A percentile compares a stretch with the other conserved stretches of the same genome.
Evolutionary conservation across 768 basidiomycete genomes (phyloP).

Genomic region (Mycena rebaudengoi): DNA sequence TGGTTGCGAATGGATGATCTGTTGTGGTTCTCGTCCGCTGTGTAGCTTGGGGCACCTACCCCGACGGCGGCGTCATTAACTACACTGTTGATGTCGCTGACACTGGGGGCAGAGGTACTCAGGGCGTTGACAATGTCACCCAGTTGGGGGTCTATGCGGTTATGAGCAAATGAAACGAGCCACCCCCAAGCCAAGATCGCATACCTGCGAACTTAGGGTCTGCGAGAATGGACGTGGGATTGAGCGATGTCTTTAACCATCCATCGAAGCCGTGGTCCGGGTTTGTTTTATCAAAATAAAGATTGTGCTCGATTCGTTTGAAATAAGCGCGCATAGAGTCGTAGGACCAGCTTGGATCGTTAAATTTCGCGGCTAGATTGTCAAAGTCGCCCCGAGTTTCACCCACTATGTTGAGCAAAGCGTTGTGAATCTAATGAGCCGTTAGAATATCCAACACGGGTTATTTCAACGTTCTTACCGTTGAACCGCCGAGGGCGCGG

Average conservation of each 20-base stretch:
- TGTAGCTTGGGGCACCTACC: conserved; percentile 28
- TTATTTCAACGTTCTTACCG: conserved; percentile 21
- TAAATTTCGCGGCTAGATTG: conserved; percentile 24
- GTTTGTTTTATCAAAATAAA: conserved; percentile 24
- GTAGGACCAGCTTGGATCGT: conserved; percentile 38
- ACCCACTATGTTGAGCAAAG: neutral
- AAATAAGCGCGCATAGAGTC: conserved; percentile 41
- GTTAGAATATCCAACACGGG: no score
- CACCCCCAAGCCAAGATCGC: neutral
- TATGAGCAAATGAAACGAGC: neutral
- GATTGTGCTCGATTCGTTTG: conserved; percentile 35
- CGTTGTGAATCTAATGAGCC: conserved; percentile 3
- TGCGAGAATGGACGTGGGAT: conserved; percentile 27
- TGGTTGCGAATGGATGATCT: conserved; percentile 40
- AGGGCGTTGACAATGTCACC: conserved; percentile 26
- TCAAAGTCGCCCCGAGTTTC: neutral
- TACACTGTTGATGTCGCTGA: conserved; percentile 31
- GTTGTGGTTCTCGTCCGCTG: conserved; percentile 33
- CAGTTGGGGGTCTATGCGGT: conserved; percentile 31
- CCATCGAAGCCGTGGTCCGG: conserved; percentile 40
- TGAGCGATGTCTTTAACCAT: conserved; percentile 38
- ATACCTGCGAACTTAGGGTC: conserved; percentile 36
- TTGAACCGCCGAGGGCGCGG: conserved; percentile 40
- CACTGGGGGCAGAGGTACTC: neutral
- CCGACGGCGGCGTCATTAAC: conserved; percentile 33